Base-by-base conservation (phyloP, 768 basidiomycete genomes). In the Lyophyllum shimeji region DNA sequence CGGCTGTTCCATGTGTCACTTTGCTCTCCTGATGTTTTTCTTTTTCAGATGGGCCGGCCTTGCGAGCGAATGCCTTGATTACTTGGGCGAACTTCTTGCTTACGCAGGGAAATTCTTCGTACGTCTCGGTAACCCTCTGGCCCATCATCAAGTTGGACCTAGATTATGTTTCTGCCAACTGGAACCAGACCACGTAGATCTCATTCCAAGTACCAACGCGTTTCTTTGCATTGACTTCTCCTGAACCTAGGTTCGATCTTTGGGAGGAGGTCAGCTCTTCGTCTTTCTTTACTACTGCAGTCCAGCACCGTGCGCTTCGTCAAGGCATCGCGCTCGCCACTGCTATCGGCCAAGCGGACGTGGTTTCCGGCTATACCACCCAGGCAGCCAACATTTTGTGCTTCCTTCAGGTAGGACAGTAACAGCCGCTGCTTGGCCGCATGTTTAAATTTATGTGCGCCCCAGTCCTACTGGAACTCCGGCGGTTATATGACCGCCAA, bases 271-370 rank as follows among this genome's bases (percentile, higher is more conserved):
- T 90, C 40, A 63, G 71, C 4, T 87, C 87, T 0, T 83, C 84
- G 17, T 90, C 89, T 3, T 94, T 90, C 77, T 94, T 90, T 69
- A 93, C 92, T 8, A 83, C 88, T 0, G 86, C 87, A 2, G 84
- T 87, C 0, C 91, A 93, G 60, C 89, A 92, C 65, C 84, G 87
- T 23, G 78, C 90, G 12, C 73, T 93, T 39, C 85, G 85, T 31
- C 79, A 89, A 64, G 90, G 90, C 18, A 78, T 82, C 2, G 57
- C 78, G 1, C 76, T 93, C 21, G 92, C 91, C 0, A 74, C 71
- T 8, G 65, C 74, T 24, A 76, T 91, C 23, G 84, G 83, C 8
- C 78, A 86, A 64, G 71, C 76, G 0, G 68, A 74, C 21, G 65
- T 70, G 15, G 80, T 77, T 6, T 68, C 68, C 24, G 70, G 63